Conservation (phyloP, 805 yeast genomes). For the Kodamaea leandrae region DNA sequence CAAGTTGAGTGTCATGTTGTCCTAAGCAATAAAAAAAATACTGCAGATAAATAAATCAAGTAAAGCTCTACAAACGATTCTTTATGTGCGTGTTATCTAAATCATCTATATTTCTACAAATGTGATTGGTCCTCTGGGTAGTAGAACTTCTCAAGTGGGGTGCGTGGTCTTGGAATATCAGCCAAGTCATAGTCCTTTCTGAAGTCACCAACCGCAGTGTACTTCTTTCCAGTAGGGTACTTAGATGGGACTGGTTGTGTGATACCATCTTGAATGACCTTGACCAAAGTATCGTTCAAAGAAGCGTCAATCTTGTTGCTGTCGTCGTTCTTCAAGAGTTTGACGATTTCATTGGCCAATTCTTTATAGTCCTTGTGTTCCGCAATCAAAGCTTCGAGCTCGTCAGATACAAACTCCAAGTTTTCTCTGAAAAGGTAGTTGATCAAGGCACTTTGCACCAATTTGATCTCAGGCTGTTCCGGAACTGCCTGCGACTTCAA, state of each 20-base stretch:
- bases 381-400: constrained; percentile 20
- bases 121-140: constrained; percentile 20
- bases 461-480: constrained; percentile 16
- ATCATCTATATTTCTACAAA: too few species aligned
- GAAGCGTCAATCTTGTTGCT: constrained; percentile 7
- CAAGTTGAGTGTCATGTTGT: constrained; percentile 31
- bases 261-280: constrained; percentile 17
- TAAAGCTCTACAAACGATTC: too few species aligned
- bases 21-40: too few species aligned
- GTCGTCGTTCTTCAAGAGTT: constrained; percentile 18
- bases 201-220: constrained; percentile 51
- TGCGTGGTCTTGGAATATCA: constrained; percentile 57
- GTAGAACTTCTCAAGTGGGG: constrained; percentile 24
- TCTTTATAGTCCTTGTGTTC: constrained; percentile 10
- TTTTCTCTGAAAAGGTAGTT: constrained; percentile 25
- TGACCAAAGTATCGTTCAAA: constrained; percentile 11
- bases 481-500: constrained; percentile 52
- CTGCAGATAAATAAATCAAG: too few species aligned
- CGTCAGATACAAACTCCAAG: constrained; percentile 23
- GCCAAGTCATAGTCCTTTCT: constrained; percentile 54
- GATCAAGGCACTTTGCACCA: constrained; percentile 24
- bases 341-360: constrained; percentile 21
- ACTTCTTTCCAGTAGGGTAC: constrained; percentile 49
- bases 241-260: constrained; percentile 31
- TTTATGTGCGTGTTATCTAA: too few species aligned